Percentiles rank a stretch among this genome's conserved stretches.
Evolutionary conservation across 169 alveolate species (phyloP).

Genomic region (Plasmodium cynomolgi): DNA sequence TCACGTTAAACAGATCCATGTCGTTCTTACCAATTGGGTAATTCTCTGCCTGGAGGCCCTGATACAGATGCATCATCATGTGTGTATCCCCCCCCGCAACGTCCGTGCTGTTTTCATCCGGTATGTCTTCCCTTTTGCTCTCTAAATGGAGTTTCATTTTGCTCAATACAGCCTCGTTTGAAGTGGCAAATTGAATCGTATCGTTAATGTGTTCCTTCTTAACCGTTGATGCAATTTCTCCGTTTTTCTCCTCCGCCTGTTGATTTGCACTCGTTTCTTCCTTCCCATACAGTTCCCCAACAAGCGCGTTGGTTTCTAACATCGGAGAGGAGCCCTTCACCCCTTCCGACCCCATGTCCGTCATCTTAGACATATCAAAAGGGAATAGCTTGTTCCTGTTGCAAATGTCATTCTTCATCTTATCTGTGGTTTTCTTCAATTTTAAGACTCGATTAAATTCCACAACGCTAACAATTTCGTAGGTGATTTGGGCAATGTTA

Average conservation of each 20-base stretch:
- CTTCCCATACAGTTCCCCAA: neutral
- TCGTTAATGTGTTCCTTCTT: neutral
- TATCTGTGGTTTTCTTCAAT: slow-evolving; percentile 24
- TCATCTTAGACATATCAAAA: neutral
- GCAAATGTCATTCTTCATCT: neutral
- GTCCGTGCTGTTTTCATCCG: neutral
- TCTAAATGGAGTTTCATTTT: neutral
- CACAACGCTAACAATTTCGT: slow-evolving; percentile 36
- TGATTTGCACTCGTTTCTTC: neutral
- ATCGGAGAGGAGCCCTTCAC: neutral
- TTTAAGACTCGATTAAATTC: slow-evolving; percentile 38
- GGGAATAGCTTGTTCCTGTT: slow-evolving; percentile 7
- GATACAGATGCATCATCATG: slow-evolving; percentile 12
- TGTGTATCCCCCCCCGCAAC: neutral
- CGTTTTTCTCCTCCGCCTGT: neutral
- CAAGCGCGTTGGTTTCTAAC: neutral
- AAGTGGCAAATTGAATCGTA: neutral
- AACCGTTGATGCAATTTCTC: neutral
- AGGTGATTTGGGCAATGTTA: slow-evolving; percentile 50
- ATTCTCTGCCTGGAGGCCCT: neutral
- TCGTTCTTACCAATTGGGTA: slow-evolving; percentile 1
- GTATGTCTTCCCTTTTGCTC: slow-evolving; percentile 15
- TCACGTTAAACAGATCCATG: slow-evolving; percentile 11
- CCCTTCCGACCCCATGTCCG: neutral
- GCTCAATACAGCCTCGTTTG: neutral